phyloP scores from a whole-genome alignment of 2,329 filamentous ascomycete genomes.

The Dactylellina sp. region DNA sequence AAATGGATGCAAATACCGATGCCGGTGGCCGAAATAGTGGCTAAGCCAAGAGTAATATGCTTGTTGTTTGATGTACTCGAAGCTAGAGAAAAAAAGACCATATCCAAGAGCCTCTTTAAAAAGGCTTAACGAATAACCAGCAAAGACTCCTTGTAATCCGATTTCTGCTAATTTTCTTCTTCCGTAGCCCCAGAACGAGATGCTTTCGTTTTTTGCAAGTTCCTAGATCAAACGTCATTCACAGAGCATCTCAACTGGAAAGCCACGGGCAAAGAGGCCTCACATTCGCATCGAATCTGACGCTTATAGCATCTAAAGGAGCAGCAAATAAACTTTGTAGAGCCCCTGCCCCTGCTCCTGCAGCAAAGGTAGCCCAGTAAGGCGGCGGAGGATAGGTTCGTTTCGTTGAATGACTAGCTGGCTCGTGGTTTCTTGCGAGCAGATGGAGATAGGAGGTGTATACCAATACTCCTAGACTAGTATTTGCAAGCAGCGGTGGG shows the following conservation, averaged over 20 bases:
- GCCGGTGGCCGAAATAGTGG: slow-evolving; percentile 75
- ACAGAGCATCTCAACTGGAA: background rate
- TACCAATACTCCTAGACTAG: slow-evolving; percentile 77
- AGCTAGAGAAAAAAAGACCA: slow-evolving; percentile 72
- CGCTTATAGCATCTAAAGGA: slow-evolving; percentile 80
- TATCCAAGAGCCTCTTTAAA: slow-evolving; percentile 62
- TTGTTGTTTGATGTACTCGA: slow-evolving; percentile 79
- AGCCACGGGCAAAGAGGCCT: slow-evolving; percentile 62
- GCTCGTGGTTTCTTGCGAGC: slow-evolving; percentile 74
- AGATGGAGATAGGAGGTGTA: slow-evolving; percentile 81
- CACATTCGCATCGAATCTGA: slow-evolving; percentile 73
- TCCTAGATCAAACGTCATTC: slow-evolving; percentile 24
- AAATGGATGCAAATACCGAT: slow-evolving; percentile 61
- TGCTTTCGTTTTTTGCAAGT: slow-evolving; percentile 63
- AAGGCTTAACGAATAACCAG: slow-evolving; percentile 77
- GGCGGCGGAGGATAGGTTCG: slow-evolving; percentile 78
- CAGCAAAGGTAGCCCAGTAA: slow-evolving; percentile 73
- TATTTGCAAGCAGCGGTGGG: slow-evolving; percentile 79
- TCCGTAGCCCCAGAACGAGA: slow-evolving; percentile 80
- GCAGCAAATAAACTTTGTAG: slow-evolving; percentile 79
- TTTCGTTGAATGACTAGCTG: slow-evolving; percentile 70
- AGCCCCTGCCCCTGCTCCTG: slow-evolving; percentile 76
- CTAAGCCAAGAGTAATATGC: slow-evolving; percentile 77
- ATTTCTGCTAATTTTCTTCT: slow-evolving; percentile 77
- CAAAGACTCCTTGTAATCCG: slow-evolving; percentile 77